A percentile compares a stretch with the other conserved stretches of the same genome.
phyloP scores from a whole-genome alignment of 2,329 filamentous ascomycete genomes.

The Alternaria sp. region DNA sequence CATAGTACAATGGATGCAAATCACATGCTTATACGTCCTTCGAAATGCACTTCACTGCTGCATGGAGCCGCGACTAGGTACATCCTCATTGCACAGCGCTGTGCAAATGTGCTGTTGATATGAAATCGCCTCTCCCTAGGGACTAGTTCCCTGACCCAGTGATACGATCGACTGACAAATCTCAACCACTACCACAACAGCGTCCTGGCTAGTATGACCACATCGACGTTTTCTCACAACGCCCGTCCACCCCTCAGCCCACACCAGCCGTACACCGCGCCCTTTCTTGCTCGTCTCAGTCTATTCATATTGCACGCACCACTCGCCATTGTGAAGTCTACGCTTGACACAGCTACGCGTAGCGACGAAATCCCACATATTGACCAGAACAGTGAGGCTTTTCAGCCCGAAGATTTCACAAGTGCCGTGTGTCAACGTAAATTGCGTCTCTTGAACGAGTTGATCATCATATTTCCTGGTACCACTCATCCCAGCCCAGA shows the following conservation, averaged over 20 bases:
- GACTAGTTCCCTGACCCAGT: too few relatives aligned
- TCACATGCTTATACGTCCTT: too few relatives aligned
- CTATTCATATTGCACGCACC: slow-evolving; percentile 9
- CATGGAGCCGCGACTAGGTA: too few relatives aligned
- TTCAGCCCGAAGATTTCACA: background rate
- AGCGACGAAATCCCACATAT: background rate
- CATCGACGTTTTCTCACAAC: background rate
- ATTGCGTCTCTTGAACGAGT: background rate
- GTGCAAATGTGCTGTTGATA: too few relatives aligned
- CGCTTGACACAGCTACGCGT: background rate
- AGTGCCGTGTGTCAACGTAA: background rate
- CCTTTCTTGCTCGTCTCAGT: slow-evolving; percentile 12
- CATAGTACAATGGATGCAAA: too few relatives aligned
- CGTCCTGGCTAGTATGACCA: background rate
- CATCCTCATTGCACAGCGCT: too few relatives aligned
- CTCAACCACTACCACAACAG: background rate
- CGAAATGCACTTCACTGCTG: too few relatives aligned
- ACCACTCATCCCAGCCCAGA: background rate
- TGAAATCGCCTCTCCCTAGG: too few relatives aligned
- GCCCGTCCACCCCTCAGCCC: background rate
- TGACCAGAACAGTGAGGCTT: background rate
- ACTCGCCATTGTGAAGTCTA: background rate
- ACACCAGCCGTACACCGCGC: background rate
- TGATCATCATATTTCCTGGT: background rate
- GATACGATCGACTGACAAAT: background rate